phyloP scores from a whole-genome alignment of 805 yeast species.

The Wickerhamiella vanderwaltii region DNA sequence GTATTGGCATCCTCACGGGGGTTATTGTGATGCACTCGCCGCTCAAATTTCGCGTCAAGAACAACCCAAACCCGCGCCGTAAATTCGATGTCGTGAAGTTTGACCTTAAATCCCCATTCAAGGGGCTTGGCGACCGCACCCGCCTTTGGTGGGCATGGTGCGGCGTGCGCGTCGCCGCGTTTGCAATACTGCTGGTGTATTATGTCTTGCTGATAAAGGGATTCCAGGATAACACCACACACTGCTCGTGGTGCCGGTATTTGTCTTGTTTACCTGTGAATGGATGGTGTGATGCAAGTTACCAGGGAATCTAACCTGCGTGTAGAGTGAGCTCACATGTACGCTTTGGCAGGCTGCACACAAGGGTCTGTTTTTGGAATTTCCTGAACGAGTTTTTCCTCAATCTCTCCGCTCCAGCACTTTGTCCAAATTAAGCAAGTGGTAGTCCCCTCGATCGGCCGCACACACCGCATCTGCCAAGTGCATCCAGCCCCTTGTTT shows the following conservation, averaged over 20 bases:
- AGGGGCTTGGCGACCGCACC: conserved; percentile 20
- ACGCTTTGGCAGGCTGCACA: not conserved
- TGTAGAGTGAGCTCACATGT: not conserved
- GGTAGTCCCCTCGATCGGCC: not conserved
- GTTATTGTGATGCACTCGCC: conserved; percentile 46
- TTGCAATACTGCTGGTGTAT: conserved; percentile 38
- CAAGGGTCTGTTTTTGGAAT: not conserved
- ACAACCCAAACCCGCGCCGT: conserved; percentile 14
- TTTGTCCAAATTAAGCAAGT: not conserved
- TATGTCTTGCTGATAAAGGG: conserved; percentile 39
- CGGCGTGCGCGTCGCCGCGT: conserved; percentile 34
- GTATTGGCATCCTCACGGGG: conserved; percentile 44
- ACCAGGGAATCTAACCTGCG: conserved; percentile 14
- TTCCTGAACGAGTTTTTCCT: not conserved
- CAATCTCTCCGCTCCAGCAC: not conserved
- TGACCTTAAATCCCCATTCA: conserved; percentile 19
- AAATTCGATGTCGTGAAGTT: conserved; percentile 19
- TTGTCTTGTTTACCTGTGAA: conserved; percentile 57
- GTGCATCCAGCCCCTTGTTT: not conserved
- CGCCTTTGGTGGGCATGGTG: conserved; percentile 40
- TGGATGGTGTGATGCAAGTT: conserved; percentile 46
- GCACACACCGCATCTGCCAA: not conserved
- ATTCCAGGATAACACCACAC: conserved; percentile 38
- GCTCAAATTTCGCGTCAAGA: conserved; percentile 20
- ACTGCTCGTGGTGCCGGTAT: conserved; percentile 64